Evolutionary conservation across 345 rosid species (phyloP).

Genomic region (Trapa bicornis): DNA sequence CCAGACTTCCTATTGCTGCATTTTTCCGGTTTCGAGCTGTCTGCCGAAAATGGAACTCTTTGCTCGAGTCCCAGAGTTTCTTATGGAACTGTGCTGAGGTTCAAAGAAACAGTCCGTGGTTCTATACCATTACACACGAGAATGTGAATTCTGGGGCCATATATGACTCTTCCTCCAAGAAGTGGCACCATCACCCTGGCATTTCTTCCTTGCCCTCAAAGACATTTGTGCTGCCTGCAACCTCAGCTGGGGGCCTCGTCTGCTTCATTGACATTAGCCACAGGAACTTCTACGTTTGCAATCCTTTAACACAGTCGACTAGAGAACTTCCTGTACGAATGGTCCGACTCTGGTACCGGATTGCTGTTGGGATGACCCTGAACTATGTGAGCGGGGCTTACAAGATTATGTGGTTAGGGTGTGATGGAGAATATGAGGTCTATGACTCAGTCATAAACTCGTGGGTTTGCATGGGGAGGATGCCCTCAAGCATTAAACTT

Average conservation of each 20-base stretch:
- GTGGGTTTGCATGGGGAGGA: slow-evolving; percentile 72
- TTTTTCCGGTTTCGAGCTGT: slow-evolving; percentile 87
- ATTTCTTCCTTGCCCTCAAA: slow-evolving; percentile 58
- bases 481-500: slow-evolving; percentile 58
- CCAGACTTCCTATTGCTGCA: slow-evolving; percentile 73
- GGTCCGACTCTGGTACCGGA: slow-evolving; percentile 78
- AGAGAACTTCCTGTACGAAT: slow-evolving; percentile 85
- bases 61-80: slow-evolving; percentile 65
- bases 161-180: slow-evolving; percentile 67
- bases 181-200: slow-evolving; percentile 83
- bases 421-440: slow-evolving; percentile 88
- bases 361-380: slow-evolving; percentile 86
- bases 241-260: slow-evolving; percentile 92
- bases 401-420: slow-evolving; percentile 82
- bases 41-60: slow-evolving; percentile 72
- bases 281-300: slow-evolving; percentile 74
- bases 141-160: slow-evolving; percentile 79
- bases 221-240: slow-evolving; percentile 67
- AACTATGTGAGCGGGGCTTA: slow-evolving; percentile 53
- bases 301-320: slow-evolving; percentile 73
- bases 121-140: slow-evolving; percentile 80
- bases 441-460: slow-evolving; percentile 60
- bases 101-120: slow-evolving; percentile 64
- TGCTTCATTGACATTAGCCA: slow-evolving; percentile 94
- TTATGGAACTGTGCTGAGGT: slow-evolving; percentile 51